Evolutionary conservation across 2,329 filamentous ascomycete species (phyloP), one percentile per base, ranked within the genome.

Genomic region (Coleophoma eucalyptorum): DNA sequence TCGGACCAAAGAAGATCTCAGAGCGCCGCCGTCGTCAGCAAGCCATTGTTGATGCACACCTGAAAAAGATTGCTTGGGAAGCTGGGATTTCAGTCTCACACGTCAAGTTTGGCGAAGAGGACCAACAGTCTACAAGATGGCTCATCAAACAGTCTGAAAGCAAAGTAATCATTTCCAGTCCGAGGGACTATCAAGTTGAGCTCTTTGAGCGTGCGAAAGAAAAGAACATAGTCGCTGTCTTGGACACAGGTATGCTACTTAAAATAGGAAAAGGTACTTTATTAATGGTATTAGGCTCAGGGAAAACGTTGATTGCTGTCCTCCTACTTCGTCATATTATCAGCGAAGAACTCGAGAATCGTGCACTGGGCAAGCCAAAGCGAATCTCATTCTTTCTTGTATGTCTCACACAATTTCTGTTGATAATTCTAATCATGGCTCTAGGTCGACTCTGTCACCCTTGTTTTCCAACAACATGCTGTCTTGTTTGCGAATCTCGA

Each of bases 291-390:
- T 18, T 52, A 86, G 88, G 94, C 12, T 91, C 90, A 3, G 94
- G 94, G 2, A 99, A 99, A 70, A 99, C 94, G 0, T 75, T 97
- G n/a, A 97, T 99, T 59, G 92, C 94, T 0, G 91, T 90, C 1
- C 77, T 97, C 3, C 76, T 99, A 5, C 77, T 97, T 20, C 83
- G 85, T 37, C 81, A 95, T 65, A 78, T 83, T 10, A 77, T 97
- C 31, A 83, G 90, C 37, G 74, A 86, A 52, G 94, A 99, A 66
- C 71, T 97, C 1, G 84, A 89, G 55, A 72, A 83, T 56, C 81
- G 91, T 37, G 77, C 74, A 0, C 61, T 70, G 2, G 87, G 86
- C 2, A 75, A 76, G 31, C 62, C 73, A 0, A 80, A 74, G 35
- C 84, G 86, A 26, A 79, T 89, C 8, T 81, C 90, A 0, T 96